Evolutionary conservation across 1,284 basidiomycete species (phyloP).

Genomic region (Fomitopsis pinicola): DNA sequence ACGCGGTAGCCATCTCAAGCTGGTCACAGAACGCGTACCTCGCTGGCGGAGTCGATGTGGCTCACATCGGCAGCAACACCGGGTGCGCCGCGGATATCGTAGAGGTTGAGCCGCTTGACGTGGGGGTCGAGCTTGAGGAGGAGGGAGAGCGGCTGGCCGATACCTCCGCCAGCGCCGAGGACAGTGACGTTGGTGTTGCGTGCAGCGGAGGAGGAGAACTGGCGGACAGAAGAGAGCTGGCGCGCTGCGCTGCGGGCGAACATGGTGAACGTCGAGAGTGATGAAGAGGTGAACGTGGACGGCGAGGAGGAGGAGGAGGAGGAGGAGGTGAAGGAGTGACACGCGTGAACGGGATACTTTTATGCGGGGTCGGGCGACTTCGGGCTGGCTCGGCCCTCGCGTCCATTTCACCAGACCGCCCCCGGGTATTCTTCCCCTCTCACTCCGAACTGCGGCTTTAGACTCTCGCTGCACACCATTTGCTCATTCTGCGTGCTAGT

Average conservation of each 20-base stretch:
- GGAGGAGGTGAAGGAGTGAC: conserved; percentile 7
- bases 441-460: not conserved
- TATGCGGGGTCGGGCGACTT: conserved; percentile 1
- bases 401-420: not conserved
- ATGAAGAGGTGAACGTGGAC: conserved; percentile 5
- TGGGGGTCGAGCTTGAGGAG: conserved; percentile 85
- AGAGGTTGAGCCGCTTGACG: conserved; percentile 75
- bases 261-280: conserved; percentile 29
- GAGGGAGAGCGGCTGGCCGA: conserved; percentile 88
- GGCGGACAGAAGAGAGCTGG: conserved; percentile 45
- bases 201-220: conserved; percentile 76
- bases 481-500: too few relatives aligned
- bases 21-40: conserved; percentile 43
- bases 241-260: conserved; percentile 53
- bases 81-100: conserved; percentile 90
- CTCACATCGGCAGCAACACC: conserved; percentile 92
- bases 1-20: not conserved
- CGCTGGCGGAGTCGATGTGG: conserved; percentile 89
- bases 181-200: conserved; percentile 83
- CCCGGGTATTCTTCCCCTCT: not conserved
- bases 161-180: conserved; percentile 90
- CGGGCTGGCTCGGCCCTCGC: not conserved
- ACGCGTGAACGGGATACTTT: not conserved
- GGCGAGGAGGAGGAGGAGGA: conserved; percentile 10
- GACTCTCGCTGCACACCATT: not conserved